Evolutionary conservation across 768 basidiomycete species (phyloP).

Genomic region (Lentinus tigrinus): DNA sequence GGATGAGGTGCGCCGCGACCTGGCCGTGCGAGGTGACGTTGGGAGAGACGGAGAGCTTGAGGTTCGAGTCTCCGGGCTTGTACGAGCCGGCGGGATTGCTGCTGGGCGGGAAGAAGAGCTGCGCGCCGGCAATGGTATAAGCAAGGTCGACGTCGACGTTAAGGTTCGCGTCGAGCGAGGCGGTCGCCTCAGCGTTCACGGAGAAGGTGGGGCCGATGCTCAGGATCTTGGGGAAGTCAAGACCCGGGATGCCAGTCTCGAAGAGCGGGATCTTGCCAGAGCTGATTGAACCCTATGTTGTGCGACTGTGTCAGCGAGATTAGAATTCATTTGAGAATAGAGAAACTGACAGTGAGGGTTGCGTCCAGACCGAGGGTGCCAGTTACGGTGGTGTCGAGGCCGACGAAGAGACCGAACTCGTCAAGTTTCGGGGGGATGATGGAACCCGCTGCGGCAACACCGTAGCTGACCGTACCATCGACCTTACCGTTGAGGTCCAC

Average conservation of each 20-base stretch:
- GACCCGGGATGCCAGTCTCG: constrained; percentile 43
- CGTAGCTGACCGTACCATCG: constrained; percentile 33
- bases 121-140: constrained; percentile 41
- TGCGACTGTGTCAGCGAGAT: not conserved
- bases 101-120: constrained; percentile 44
- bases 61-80: constrained; percentile 27
- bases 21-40: constrained; percentile 40
- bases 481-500: constrained; percentile 32
- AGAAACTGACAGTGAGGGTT: constrained; percentile 33
- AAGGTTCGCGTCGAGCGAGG: constrained; percentile 35
- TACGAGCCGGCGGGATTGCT: constrained; percentile 17
- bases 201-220: constrained; percentile 48
- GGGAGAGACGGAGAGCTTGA: constrained; percentile 42
- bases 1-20: constrained; percentile 49
- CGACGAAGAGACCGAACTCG: constrained; percentile 19
- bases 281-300: constrained; percentile 39
- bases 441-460: constrained; percentile 43
- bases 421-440: constrained; percentile 35
- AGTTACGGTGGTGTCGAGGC: constrained; percentile 39
- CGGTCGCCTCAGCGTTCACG: constrained; percentile 34
- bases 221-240: constrained; percentile 50
- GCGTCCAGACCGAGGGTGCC: constrained; percentile 39
- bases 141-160: constrained; percentile 43
- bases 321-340: not conserved
- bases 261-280: constrained; percentile 43